Percentiles rank a stretch among this genome's conserved stretches.
Conservation (phyloP, 192 early-diverging fungal genomes). For the Dissophora globulifera region DNA sequence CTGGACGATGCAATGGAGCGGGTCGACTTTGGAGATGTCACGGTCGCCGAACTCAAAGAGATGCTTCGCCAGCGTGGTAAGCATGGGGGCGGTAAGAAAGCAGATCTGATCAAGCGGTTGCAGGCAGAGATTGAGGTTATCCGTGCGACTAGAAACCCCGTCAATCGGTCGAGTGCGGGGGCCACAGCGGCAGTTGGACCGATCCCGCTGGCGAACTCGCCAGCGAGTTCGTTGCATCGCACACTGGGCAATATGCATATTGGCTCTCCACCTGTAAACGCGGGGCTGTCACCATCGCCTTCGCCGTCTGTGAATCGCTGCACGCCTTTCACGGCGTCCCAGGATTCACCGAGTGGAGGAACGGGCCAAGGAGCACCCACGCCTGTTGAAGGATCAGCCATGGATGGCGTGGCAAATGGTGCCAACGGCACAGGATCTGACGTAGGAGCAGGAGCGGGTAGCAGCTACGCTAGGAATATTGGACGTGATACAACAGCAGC, state of each 20-base stretch:
- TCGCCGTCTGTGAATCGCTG: constrained; percentile 40
- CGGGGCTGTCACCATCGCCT: constrained; percentile 31
- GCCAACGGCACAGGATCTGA: constrained; percentile 5
- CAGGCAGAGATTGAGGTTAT: constrained; percentile 67
- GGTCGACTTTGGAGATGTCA: constrained; percentile 80
- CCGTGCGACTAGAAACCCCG: constrained; percentile 54
- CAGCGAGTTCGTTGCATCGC: constrained; percentile 38
- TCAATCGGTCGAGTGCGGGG: background rate
- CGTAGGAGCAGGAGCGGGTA: constrained; percentile 4
- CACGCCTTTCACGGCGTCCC: constrained; percentile 27
- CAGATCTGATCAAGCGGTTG: constrained; percentile 71
- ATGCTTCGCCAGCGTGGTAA: constrained; percentile 74
- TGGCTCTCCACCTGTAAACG: constrained; percentile 48
- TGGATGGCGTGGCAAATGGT: background rate
- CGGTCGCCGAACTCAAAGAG: constrained; percentile 79
- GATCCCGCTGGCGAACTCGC: constrained; percentile 19
- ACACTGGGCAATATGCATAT: constrained; percentile 55
- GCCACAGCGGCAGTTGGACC: constrained; percentile 11
- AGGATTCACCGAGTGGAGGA: constrained; percentile 25
- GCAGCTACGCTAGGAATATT: constrained; percentile 21
- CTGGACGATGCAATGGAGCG: constrained; percentile 71
- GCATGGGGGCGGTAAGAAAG: constrained; percentile 78
- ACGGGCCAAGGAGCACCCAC: constrained; percentile 8
- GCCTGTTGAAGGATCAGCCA: background rate
- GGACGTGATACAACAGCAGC: constrained; percentile 7